Base-by-base conservation (phyloP, 371 early-diverging fungal species). In the Massospora cicadina region DNA sequence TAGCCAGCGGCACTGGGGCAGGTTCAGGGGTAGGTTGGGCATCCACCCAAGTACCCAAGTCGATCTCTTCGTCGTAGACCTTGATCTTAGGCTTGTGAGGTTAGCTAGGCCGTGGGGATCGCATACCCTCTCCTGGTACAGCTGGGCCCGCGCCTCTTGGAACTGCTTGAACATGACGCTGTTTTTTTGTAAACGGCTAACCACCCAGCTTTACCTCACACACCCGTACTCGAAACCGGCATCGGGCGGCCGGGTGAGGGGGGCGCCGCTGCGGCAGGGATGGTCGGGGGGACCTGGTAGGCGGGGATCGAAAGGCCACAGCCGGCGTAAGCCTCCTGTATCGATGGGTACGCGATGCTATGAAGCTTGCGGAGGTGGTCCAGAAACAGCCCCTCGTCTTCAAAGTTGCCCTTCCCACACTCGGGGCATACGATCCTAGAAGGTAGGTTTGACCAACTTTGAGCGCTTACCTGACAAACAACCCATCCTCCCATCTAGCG, bases 291-390 rank as follows among this genome's bases (percentile, higher is more conserved):
- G 2, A 62, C 62, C 53, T 62, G 53, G 28, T 23, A 29, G 12
- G 31, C 28, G 54, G 63, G 75, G 5, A 84, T 79, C 28, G 76
- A 75, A 2, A 74, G 75, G n/a, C 89, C 89, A 68, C 87, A 86
- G 31, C 73, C 64, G 26, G 77, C 63, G 64, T 81, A 76, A 2
- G 82, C 81, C 58, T 87, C 84, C 54, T 82, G 81, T 58, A 82
- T 78, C 43, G 76, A 80, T 2, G 83, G 75, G 70, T 86, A 86
- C 63, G 81, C 83, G 24, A 79, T 69, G 5, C 72, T 69, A 69
- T 87, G 88, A 30, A 76, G 73, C 28, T 81, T 69, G 26, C 88
- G 73, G 67, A 83, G 84, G 71, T 90, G 91, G 64, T 84, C 86
- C 3, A 89, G 67, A 68, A 90, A 88, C 0, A 88, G 87, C 68